Conservation (phyloP, 2,329 filamentous ascomycete genomes). For the Cladorrhinum sp. region DNA sequence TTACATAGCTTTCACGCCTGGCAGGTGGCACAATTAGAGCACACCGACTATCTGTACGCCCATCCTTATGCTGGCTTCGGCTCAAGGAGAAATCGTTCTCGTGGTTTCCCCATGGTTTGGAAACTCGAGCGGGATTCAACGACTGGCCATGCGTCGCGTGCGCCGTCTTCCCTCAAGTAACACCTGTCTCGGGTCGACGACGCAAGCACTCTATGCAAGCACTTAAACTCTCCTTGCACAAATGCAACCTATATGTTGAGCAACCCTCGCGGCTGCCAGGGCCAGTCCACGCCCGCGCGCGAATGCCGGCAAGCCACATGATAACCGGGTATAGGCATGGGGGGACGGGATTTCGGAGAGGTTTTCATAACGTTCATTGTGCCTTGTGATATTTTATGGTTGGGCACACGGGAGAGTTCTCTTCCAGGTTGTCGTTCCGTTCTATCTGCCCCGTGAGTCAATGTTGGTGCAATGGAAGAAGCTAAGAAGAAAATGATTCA, state of each 20-base stretch:
- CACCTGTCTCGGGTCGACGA: not conserved
- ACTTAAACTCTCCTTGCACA: not conserved
- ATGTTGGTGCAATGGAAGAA: not conserved
- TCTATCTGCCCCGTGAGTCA: not conserved
- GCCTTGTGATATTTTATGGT: not conserved
- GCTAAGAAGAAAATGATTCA: not conserved
- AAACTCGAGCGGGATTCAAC: constrained; percentile 1
- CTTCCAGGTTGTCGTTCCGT: not conserved
- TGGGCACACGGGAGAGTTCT: not conserved
- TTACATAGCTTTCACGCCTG: not conserved
- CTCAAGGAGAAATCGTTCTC: not conserved
- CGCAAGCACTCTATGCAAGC: constrained; percentile 5
- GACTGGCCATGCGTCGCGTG: not conserved
- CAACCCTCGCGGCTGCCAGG: constrained; percentile 3
- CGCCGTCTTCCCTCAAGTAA: not conserved
- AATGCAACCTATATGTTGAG: constrained; percentile 3
- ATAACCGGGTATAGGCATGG: not conserved
- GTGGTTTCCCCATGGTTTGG: not conserved
- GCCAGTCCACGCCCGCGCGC: constrained; percentile 6
- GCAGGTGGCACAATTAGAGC: constrained; percentile 2
- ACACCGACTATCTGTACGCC: constrained; percentile 9
- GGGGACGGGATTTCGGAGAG: not conserved
- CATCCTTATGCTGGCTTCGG: not conserved
- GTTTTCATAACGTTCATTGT: not conserved
- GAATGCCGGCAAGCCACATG: not conserved